phyloP scores from a whole-genome alignment of 495 filamentous ascomycete species.

The Neurospora sp. region DNA sequence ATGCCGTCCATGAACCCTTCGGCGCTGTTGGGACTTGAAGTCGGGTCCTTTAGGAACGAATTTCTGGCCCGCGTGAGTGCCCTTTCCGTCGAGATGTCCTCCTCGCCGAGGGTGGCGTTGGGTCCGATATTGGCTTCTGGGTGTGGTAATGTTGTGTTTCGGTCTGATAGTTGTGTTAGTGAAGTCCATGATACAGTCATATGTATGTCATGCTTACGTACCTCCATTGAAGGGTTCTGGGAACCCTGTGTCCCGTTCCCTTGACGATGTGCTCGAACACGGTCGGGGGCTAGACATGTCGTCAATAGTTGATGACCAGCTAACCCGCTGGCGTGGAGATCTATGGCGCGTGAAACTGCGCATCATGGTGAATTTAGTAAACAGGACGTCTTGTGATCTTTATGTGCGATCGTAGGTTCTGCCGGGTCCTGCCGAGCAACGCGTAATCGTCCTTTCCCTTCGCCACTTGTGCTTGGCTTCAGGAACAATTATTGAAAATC shows the following conservation, averaged over 20 bases:
- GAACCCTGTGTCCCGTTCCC: slow-evolving; percentile 24
- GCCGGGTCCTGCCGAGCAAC: not conserved
- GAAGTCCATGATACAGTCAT: not conserved
- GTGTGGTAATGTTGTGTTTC: slow-evolving; percentile 28
- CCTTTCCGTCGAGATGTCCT: slow-evolving; percentile 16
- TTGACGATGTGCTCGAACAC: slow-evolving; percentile 14
- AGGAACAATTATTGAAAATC: not conserved
- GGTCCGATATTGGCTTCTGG: slow-evolving; percentile 25
- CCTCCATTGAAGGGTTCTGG: slow-evolving; percentile 24
- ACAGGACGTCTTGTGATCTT: not conserved
- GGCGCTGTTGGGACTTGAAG: slow-evolving; percentile 5
- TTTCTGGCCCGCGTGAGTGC: slow-evolving; percentile 17
- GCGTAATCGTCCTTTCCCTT: not conserved
- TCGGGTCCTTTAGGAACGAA: slow-evolving; percentile 10
- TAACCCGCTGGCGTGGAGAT: slow-evolving; percentile 8
- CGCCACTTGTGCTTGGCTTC: not conserved
- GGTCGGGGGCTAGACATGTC: slow-evolving; percentile 10
- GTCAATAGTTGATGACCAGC: slow-evolving; percentile 5
- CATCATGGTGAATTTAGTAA: slow-evolving; percentile 13
- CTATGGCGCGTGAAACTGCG: slow-evolving; percentile 15
- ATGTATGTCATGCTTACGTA: slow-evolving; percentile 6
- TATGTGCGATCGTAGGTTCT: not conserved
- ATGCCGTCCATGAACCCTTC: slow-evolving; percentile 5
- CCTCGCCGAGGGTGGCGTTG: slow-evolving; percentile 23
- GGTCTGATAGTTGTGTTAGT: slow-evolving; percentile 7